These are phyloP conservation scores for Coniferiporia weirii DNA, from an alignment of 1,284 basidiomycete species.

Conservation along the genomic window DNA sequence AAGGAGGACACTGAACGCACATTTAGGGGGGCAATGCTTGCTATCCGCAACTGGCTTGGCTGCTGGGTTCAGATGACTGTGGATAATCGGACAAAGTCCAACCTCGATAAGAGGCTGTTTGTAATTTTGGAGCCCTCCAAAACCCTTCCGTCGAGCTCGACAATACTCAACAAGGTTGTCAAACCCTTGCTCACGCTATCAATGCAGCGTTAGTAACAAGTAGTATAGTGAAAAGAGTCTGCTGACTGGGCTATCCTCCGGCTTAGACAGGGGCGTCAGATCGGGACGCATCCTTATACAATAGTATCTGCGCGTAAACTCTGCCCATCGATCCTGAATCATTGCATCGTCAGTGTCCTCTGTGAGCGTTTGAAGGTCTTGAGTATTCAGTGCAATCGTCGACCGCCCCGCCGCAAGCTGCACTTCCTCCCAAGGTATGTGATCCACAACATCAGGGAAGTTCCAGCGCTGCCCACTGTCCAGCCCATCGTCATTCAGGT, in stretches of 20 bases:
- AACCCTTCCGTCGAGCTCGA: constrained; percentile 51
- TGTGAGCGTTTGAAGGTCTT: constrained; percentile 36
- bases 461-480: constrained; percentile 23
- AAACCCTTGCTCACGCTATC: constrained; percentile 53
- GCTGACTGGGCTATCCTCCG: constrained; percentile 53
- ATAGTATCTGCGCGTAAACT: constrained; percentile 67
- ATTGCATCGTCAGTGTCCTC: constrained; percentile 53
- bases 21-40: constrained; percentile 47
- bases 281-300: constrained; percentile 53
- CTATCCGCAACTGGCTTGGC: constrained; percentile 33
- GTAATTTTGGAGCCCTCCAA: constrained; percentile 54
- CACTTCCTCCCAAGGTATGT: constrained; percentile 64
- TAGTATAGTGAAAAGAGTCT: not conserved
- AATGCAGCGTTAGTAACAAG: not conserved
- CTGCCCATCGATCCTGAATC: constrained; percentile 69
- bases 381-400: constrained; percentile 44
- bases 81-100: constrained; percentile 38
- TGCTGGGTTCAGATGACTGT: constrained; percentile 50
- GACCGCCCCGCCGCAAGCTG: constrained; percentile 44
- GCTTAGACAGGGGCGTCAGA: constrained; percentile 66
- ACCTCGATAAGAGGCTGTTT: constrained; percentile 72
- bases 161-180: constrained; percentile 60
- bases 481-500: constrained; percentile 18
- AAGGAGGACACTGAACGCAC: constrained; percentile 29
- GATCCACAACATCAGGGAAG: constrained; percentile 35